Base-by-base conservation (phyloP, 2,329 filamentous ascomycete genomes). In the Fusarium solani-melongenae region DNA sequence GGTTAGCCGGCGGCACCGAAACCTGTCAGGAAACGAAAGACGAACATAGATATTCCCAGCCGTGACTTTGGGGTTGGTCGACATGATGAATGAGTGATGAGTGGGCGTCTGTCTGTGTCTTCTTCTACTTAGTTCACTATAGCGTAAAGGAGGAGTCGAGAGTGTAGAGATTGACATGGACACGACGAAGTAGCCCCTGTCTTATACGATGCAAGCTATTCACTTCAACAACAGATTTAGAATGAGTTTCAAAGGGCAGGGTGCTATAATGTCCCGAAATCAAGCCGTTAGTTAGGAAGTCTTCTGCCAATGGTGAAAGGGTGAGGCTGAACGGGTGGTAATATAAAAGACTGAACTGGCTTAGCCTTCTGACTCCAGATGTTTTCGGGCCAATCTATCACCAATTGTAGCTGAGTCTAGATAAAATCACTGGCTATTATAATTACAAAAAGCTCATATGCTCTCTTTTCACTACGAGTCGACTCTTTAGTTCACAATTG, bases 321-420 rank as follows among this genome's bases (percentile, higher is more conserved):
- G 17, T n/a, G 36, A 38, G 36, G 36, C 17, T 38, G 17, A n/a
- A 38, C 36, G 4, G 7, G 15, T 4, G 9, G 15, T 3, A n/a
- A 38, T 1, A 2, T 9, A 3, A 1, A 8, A 4, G 4, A 17
- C 3, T 17, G 34, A 8, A 36, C 15, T 0, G 8, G 15, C 4
- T n/a, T n/a, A 38, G 34, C 15, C 15, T 38, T 2, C 8, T n/a
- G 36, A 38, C 36, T n/a, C 4, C 5, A 9, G 8, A n/a, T n/a
- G 9, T 38, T n/a, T 5, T n/a, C 8, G 4, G 36, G 6, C 8
- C 36, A 38, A 38, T 38, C 17, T n/a, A 4, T n/a, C 36, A 8
- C 8, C n/a, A 38, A 38, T 5, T 38, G 15, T 17, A 36, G 14
- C 14, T 2, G 6, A 17, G 6, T 36, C 14, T 17, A 36, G 6